phyloP scores from a whole-genome alignment of 2,329 filamentous ascomycete species.

The Phialocephala sp. region DNA sequence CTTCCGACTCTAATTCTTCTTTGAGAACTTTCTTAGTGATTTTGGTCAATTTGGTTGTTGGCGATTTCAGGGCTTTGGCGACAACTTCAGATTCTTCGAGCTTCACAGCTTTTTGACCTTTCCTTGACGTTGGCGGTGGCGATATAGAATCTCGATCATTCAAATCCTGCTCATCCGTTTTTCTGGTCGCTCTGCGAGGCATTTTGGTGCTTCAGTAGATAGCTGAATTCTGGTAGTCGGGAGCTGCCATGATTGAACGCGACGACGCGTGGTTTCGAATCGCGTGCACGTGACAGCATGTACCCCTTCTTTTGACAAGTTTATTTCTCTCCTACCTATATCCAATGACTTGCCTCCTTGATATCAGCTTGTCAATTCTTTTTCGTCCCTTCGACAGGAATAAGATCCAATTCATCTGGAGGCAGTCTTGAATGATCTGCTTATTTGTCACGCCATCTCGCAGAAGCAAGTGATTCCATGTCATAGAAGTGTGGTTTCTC shows the following conservation, averaged over 20 bases:
- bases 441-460: no score
- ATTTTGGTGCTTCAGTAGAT: constrained; percentile 29
- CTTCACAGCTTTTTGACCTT: constrained; percentile 30
- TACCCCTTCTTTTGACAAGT: not conserved
- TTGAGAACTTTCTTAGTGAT: constrained; percentile 17
- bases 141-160: constrained; percentile 6
- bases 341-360: not conserved
- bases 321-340: not conserved
- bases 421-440: not conserved
- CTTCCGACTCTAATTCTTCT: constrained; percentile 25
- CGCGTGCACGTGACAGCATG: not conserved
- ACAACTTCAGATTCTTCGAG: constrained; percentile 22
- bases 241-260: not conserved
- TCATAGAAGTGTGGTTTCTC: no score
- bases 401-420: not conserved
- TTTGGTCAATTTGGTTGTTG: constrained; percentile 15
- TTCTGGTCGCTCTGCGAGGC: constrained; percentile 37
- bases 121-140: constrained; percentile 22
- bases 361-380: not conserved
- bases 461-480: no score
- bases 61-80: constrained; percentile 21
- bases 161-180: constrained; percentile 9
- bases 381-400: not conserved
- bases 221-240: not conserved
- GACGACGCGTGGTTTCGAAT: not conserved